phyloP scores from a whole-genome alignment of 2,329 filamentous ascomycete species.

The Colletotrichum lentis region DNA sequence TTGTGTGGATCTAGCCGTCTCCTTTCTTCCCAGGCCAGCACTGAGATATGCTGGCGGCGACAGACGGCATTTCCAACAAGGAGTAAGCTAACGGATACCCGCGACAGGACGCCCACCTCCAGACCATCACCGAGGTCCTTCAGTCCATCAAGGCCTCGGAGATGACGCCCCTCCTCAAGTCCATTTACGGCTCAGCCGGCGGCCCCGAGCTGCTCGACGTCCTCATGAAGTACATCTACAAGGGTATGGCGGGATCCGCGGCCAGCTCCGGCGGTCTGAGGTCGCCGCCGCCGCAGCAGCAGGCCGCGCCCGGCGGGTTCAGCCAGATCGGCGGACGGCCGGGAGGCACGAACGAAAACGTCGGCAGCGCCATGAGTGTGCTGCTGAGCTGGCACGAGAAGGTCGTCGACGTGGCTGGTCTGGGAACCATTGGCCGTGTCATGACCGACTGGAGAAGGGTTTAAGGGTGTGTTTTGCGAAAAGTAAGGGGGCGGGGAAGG shows the following conservation, averaged over 20 bases:
- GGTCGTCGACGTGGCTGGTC: conserved; percentile 90
- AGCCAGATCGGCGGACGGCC: conserved; percentile 75
- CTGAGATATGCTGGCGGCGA: too few species aligned
- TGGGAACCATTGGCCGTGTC: conserved; percentile 89
- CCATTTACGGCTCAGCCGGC: conserved; percentile 79
- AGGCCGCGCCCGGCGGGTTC: conserved; percentile 73
- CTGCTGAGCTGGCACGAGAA: conserved; percentile 99
- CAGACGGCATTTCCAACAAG: too few species aligned
- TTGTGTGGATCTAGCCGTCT: neutral
- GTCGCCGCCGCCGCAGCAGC: conserved; percentile 75
- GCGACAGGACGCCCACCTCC: conserved; percentile 80
- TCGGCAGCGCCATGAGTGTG: conserved; percentile 93
- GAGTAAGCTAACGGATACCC: conserved; percentile 35
- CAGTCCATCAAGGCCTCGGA: conserved; percentile 96
- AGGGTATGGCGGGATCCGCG: conserved; percentile 76
- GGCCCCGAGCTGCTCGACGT: conserved; percentile 89
- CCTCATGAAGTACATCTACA: conserved; percentile 98
- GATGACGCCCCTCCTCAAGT: conserved; percentile 87
- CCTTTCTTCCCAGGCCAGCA: neutral
- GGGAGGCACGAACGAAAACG: conserved; percentile 67
- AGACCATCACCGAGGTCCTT: conserved; percentile 89
- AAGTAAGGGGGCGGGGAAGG: neutral
- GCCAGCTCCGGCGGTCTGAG: conserved; percentile 53
- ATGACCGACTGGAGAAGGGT: conserved; percentile 97
- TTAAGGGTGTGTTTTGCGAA: conserved; percentile 52